Base-by-base conservation (phyloP, 2,329 filamentous ascomycete genomes). In the Fusarium tupiense region DNA sequence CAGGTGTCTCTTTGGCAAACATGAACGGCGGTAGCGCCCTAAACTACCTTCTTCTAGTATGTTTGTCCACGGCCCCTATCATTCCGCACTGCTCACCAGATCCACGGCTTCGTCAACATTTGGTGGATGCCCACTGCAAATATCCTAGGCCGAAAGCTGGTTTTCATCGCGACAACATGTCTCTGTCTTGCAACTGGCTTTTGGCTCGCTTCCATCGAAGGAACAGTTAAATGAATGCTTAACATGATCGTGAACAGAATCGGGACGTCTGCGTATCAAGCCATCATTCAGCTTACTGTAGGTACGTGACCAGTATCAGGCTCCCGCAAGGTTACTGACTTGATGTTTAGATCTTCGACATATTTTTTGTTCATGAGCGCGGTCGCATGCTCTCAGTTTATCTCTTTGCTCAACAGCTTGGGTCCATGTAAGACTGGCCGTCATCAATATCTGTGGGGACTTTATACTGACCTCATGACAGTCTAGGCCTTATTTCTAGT, bases 391-490 rank as follows among this genome's bases (percentile, higher is more conserved):
- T 54, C 1, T 54, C 52, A 3, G 52, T 54, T 0, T 29, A 53
- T 53, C 50, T 38, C 6, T 29, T 54, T 22, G 14, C 52, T 0
- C 35, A 40, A 20, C 35, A 29, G n/a, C 35, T 29, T 6, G 24
- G 52, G 0, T 54, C 35, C 2, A 54, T 40, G 24, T 54, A 40
- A 10, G n/a, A 2, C 4, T 0, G 6, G 7, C n/a, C 6, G 2
- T 6, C 0, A 24, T 10, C 3, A 5, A 11, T 9, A 1, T 6
- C 9, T 6, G 0, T 22, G 3, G 3, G 17, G 3, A 6, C n/a
- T 17, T 16, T 4, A 4, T 37, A 26, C 33, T 38, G 13, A 22
- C 19, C 2, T 12, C 5, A 12, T 22, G 7, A 9, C 14, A 40
- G 35, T 4, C 14, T 54, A 0, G 35, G 52, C 0, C 24, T 54